Evolutionary conservation across 768 basidiomycete genomes (phyloP).

Genomic region (Tylopilus felleus): DNA sequence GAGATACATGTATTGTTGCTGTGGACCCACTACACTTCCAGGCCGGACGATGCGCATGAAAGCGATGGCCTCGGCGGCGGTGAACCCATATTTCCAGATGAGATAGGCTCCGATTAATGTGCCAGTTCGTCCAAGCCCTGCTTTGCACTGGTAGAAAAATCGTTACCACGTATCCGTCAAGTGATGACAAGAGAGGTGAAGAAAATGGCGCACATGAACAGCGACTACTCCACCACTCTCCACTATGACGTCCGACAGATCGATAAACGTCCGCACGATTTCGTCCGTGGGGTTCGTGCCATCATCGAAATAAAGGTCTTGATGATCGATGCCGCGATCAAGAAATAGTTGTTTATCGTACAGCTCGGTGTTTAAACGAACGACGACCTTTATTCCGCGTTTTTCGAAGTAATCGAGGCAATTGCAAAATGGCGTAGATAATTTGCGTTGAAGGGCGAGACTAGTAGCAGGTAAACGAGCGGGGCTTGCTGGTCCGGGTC

Average conservation of each 20-base stretch:
- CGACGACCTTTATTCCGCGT: constrained; percentile 82
- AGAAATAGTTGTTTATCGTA: constrained; percentile 82
- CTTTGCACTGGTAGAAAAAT: constrained; percentile 72
- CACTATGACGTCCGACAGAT: constrained; percentile 75
- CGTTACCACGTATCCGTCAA: constrained; percentile 20
- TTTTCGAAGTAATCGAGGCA: constrained; percentile 93
- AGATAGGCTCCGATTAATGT: constrained; percentile 97
- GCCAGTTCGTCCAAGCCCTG: constrained; percentile 93
- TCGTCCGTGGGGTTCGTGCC: constrained; percentile 97
- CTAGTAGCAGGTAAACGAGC: constrained; percentile 33
- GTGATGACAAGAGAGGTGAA: constrained; percentile 8
- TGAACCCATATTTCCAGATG: constrained; percentile 98
- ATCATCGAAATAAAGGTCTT: constrained; percentile 96
- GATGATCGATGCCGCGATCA: constrained; percentile 82
- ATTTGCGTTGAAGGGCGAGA: constrained; percentile 70
- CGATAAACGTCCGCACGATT: constrained; percentile 89
- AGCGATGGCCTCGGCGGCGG: constrained; percentile 91
- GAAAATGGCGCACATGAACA: constrained; percentile 65
- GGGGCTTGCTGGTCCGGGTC: constrained; percentile 23
- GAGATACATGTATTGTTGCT: constrained; percentile 93
- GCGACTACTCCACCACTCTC: constrained; percentile 79
- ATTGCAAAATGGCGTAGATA: constrained; percentile 79
- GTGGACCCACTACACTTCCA: constrained; percentile 88
- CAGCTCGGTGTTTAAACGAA: constrained; percentile 89
- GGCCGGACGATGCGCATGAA: constrained; percentile 98